Evolutionary conservation across 192 early-diverging fungal species (phyloP), one percentile per base, ranked within the genome.

Genomic region (Podila clonocystis): DNA sequence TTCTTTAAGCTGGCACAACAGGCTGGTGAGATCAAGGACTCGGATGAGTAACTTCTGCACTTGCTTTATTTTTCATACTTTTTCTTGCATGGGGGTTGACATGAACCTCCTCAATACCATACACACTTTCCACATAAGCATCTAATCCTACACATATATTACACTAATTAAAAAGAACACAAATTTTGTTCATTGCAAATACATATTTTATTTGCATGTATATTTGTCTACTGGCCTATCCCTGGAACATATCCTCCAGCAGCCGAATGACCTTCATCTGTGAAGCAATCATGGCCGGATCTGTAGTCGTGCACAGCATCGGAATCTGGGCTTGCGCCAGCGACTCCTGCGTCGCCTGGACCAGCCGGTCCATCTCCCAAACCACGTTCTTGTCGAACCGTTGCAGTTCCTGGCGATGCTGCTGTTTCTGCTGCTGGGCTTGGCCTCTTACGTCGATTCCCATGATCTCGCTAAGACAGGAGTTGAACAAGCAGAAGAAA

Each of bases 1-100:
- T 84, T 84, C 68, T 50, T 26, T 58, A 71, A 20, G 7, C 68
- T 78, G 11, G 75, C 75, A 2, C 62, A 71, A 15, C 68, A 78
- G 28, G 75, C 75, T 55, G 75, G 75, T 20, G 75, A 78, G 59
- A 62, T 78, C 50, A 77, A 77, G 58, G 74, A 77, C 9, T 6
- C 30, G 17, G 67, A 68, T 4, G 67, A 68, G 13, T 67, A 67
- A 13, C 17, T 6, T 36, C 34, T 9, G 17, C 9, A 33, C 62
- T 45, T 29, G 30, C 8, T n/a, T 9, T 22, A 9, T 34, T 34
- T 15, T 55, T 26, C 20, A 24, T 55, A 24, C 34, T 24, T n/a
- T n/a, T 3, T 24, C 11, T 26, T 55, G 24, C 52, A 55, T 24
- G 24, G 52, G 52, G 41, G 41, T 45, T 15, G 41, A 15, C 15